Conservation (phyloP, 139 green algal genomes). For the Closterium sp. region DNA sequence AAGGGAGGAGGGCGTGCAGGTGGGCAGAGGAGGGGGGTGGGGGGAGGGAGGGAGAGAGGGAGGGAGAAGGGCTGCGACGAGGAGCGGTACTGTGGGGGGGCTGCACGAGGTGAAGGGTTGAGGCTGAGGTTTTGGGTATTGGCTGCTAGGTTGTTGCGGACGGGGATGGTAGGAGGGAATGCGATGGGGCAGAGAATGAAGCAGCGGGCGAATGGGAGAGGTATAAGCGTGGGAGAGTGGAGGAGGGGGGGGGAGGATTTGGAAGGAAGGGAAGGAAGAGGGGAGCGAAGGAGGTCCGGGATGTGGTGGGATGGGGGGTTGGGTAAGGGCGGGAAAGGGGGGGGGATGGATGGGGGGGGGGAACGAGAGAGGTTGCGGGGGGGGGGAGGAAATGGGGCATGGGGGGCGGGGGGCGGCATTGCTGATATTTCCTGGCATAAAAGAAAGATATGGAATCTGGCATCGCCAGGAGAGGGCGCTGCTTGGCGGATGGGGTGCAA, state of each 20-base stretch:
- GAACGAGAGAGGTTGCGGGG: neutral
- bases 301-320: neutral
- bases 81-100: no score
- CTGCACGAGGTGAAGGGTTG: neutral
- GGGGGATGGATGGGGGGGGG: neutral
- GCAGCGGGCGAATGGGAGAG: neutral
- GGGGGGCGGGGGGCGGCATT: no score
- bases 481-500: no score
- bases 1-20: constrained; percentile 83
- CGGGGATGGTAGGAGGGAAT: neutral
- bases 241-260: no score
- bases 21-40: constrained; percentile 28
- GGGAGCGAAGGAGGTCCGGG: neutral
- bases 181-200: neutral
- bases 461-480: no score
- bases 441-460: no score
- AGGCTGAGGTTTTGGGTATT: neutral
- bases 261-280: neutral
- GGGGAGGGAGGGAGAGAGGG: neutral
- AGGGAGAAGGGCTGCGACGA: neutral
- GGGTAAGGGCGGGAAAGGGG: no score
- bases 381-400: no score
- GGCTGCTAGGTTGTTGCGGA: neutral
- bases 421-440: no score
- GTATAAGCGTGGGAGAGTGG: neutral